Base-by-base conservation (phyloP, 352 stramenopile genomes). In the Aphanomyces stellatus region DNA sequence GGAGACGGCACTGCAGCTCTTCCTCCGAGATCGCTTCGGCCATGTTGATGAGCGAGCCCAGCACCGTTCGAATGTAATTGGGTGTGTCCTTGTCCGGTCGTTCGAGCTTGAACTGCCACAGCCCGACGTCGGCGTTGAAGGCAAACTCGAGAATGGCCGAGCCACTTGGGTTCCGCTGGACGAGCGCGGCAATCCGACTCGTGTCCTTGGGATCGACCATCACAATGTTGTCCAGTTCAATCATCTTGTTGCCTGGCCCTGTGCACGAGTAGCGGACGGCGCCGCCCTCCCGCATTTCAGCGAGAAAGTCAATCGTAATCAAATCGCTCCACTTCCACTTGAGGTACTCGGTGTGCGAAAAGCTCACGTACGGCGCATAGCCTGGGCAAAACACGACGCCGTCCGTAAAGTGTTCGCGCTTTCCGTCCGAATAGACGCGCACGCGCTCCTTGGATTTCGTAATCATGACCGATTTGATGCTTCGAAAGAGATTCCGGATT, bases 241-340 rank as follows among this genome's bases (percentile, higher is more conserved):
- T 88, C 40, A 85, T 67, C 24, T 87, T 78, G 65, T 94, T 89
- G 33, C 80, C 79, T 19, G 83, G 84, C 0, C 84, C 87, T 34
- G 85, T 80, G 53, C 86, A 94, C 13, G 77, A 85, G 42, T 96
- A 71, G 62, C 77, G 72, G 15, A 96, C 62, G n/a, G n/a, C n/a
- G 5, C 60, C 55, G 65, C 90, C 84, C 24, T 76, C 74, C 37
- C 81, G 76, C 40, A 90, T 61, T 19, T 76, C 72, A 53, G 78
- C 81, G 62, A 90, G 60, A 59, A 96, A 91, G 69, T 96, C 88
- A 31, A 96, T 78, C 22, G 87, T 96, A 69, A 95, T 95, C 55
- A 95, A 72, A 72, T 96, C 88, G 37, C 81, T 80, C 87, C 87
- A 96, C 72, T 96, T 96, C 88, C 88, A 96, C 76, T 96, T 96